Evolutionary conservation across 129 eudicot genomes (phyloP), one percentile per base, ranked within the genome.

Genomic region (Helianthus tuberosus): DNA sequence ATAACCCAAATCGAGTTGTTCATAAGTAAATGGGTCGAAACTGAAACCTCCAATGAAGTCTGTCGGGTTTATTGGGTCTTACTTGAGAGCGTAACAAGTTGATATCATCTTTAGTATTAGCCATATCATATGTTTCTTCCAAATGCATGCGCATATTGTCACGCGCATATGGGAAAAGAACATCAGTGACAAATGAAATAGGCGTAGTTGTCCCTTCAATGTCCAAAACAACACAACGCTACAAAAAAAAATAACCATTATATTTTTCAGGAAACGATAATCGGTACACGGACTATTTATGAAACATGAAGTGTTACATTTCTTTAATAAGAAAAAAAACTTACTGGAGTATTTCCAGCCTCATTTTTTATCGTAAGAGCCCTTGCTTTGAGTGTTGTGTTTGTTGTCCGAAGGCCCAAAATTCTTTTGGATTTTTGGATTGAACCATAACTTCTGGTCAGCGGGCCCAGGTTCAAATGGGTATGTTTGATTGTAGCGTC

Each of bases 131-230:
- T 13, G 99, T 91, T 73, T 79, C 86, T 66, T 87, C 91, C 79
- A 95, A 75, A 87, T 95, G 97, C 91, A 80, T 89, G 39, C 97
- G 90, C 48, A 95, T 96, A 76, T 83, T 91, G 25, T 88, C 94
- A 49, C 88, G 94, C 54, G 99, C 99, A 84, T 88, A 95, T 10
- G 99, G 99, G 72, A 95, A 95, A 62, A 95, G 96, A 79, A 95
- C 96, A 78, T 91, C 99, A 20, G 99, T 82, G 36, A 91, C 99
- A 77, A 89, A 95, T 15, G 96, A 86, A 75, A 95, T 95, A 3
- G 97, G 99, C 5, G 99, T 95, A 52, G 97, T 91, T 20, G 99
- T 95, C 67, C 97, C 99, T 81, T 95, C 99, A 78, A 95, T 95
- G 81, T 95, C 99, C 65, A 95, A 83, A 70, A 94, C 93, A 66